Evolutionary conservation across 495 filamentous ascomycete genomes (phyloP).

Genomic region (Neurospora sp.): DNA sequence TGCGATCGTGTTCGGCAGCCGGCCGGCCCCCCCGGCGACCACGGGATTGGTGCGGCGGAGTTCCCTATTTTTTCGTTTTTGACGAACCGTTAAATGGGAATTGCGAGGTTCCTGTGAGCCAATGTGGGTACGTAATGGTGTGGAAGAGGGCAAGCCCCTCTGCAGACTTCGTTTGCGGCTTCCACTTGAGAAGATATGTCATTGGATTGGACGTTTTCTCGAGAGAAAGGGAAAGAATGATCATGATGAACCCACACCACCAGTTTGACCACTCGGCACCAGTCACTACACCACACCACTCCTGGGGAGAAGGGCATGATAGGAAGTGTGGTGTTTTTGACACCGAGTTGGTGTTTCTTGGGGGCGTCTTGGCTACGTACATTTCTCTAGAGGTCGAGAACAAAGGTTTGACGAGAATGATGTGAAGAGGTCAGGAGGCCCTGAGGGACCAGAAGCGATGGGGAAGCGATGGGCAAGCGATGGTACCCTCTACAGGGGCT

Average conservation of each 20-base stretch:
- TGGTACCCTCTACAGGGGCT: neutral
- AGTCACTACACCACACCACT: neutral
- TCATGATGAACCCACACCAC: neutral
- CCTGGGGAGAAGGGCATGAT: neutral
- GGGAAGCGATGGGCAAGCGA: neutral
- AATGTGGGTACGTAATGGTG: no score
- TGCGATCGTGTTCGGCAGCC: neutral
- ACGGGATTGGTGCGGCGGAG: no score
- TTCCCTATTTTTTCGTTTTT: no score
- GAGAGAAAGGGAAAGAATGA: neutral
- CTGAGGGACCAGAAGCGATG: neutral
- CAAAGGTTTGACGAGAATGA: neutral
- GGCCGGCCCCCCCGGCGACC: no score
- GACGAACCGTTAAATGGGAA: no score
- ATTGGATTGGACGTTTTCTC: no score
- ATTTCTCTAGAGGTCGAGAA: no score
- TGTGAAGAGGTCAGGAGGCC: neutral
- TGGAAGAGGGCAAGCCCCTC: no score
- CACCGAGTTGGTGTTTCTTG: neutral
- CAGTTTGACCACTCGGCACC: neutral
- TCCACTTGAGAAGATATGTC: no score
- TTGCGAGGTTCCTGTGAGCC: no score
- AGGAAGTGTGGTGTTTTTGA: neutral
- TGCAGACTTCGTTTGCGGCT: no score
- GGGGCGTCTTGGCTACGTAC: neutral